Base-by-base conservation (phyloP, 495 filamentous ascomycete species). In the Melanomma pulvis-pyrius region DNA sequence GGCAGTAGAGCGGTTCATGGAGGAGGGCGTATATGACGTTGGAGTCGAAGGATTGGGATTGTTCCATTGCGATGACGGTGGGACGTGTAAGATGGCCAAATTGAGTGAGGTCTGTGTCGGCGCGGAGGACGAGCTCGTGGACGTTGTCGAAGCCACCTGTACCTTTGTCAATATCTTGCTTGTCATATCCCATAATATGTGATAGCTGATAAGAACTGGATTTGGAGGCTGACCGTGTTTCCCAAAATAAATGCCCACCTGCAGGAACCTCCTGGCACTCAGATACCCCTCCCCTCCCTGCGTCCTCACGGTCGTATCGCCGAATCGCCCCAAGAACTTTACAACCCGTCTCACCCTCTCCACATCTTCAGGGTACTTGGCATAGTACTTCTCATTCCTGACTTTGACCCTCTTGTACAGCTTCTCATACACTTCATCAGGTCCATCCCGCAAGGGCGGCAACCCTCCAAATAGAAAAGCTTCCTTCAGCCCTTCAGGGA, bases 1-100 rank as follows among this genome's bases (percentile, higher is more conserved):
- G 84, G 73, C 88, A 92, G 78, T 97, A 98, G 61, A 89, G 84
- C 4, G 90, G 79, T 74, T 98, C 94, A 63, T 98, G 93, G 0
- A 96, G 77, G 29, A 97, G 77, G 22, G 92, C 88, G 73, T 97
- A 98, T 61, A 97, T 84, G 39, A 92, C 82, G 59, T 86, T 83
- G 15, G 83, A 83, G 68, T 97, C 92, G 71, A 91, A 91, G 1
- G 81, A 79, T 9, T 86, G 82, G 30, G 81, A 79, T 6, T 78
- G 67, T 70, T 96, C 92, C 51, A 97, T 80, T 0, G 80, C 77
- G 15, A 82, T 77, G 1, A 96, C 79, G 0, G 90, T 88, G 0
- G 84, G 85, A n/a, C 84, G 79, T 0, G 90, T 93, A 53, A 97
- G 79, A 59, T 83, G 84, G 48, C 86, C 87, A 53, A 93, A 90